A percentile compares a stretch with the other conserved stretches of the same genome.
phyloP scores from a whole-genome alignment of 305 asterid species.

The Solanum aculeatissimum region DNA sequence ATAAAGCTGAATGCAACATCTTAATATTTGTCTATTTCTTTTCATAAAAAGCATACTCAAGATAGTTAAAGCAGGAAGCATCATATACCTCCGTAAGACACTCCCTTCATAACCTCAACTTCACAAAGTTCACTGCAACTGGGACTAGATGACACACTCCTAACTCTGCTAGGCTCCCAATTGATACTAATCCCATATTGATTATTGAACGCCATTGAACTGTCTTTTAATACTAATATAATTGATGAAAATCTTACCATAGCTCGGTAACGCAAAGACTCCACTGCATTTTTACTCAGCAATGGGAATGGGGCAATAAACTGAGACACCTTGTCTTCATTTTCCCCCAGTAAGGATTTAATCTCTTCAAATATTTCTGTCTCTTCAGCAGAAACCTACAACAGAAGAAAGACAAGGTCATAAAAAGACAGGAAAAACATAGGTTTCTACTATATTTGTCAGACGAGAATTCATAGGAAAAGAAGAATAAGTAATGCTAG shows the following conservation, averaged over 20 bases:
- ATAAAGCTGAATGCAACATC: not conserved
- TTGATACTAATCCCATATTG: not conserved
- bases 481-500: not conserved
- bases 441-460: not conserved
- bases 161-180: not conserved
- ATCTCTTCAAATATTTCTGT: constrained; percentile 63
- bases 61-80: not conserved
- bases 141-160: not conserved
- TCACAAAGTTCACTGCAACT: not conserved
- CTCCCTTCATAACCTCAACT: not conserved
- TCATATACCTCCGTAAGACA: not conserved
- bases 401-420: not conserved
- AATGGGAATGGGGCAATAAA: constrained; percentile 85
- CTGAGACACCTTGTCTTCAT: constrained; percentile 45
- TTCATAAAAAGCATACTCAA: not conserved
- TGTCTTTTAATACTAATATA: not conserved
- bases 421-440: not conserved
- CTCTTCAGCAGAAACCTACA: constrained; percentile 70
- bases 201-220: not conserved
- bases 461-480: not conserved
- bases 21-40: not conserved
- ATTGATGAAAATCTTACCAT: constrained; percentile 41
- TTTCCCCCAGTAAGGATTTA: constrained; percentile 64
- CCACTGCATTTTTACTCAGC: constrained; percentile 79
- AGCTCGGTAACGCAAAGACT: constrained; percentile 84